Evolutionary conservation across 2,329 filamentous ascomycete genomes (phyloP).

Genomic region (Botryotinia convoluta): DNA sequence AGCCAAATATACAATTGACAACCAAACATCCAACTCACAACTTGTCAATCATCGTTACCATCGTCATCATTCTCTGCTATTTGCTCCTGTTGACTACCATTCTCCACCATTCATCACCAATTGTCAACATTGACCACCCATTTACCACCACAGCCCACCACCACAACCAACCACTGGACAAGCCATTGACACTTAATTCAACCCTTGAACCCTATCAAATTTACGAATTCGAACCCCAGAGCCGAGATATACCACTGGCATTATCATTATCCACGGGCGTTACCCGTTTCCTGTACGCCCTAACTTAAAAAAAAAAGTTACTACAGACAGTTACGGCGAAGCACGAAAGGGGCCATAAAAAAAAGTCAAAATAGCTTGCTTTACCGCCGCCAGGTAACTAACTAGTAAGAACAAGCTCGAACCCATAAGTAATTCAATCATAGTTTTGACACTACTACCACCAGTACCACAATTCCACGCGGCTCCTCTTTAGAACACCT

Average conservation of each 20-base stretch:
- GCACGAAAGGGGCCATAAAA: constrained; percentile 2
- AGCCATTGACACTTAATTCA: neutral
- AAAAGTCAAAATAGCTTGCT: constrained; percentile 15
- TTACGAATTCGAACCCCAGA: neutral
- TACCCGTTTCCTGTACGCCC: constrained; percentile 5
- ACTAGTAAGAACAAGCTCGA: constrained; percentile 2
- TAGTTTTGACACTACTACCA: neutral
- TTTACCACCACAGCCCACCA: neutral
- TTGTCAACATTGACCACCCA: neutral
- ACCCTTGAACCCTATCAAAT: constrained; percentile 1
- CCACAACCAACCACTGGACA: neutral
- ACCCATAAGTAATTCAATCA: constrained; percentile 2
- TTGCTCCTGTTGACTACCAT: neutral
- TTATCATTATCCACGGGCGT: neutral
- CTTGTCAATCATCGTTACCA: neutral
- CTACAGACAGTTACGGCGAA: constrained; percentile 4
- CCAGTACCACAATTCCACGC: neutral
- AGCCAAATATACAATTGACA: neutral
- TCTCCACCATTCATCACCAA: neutral
- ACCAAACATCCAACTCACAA: neutral
- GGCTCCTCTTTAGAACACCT: neutral
- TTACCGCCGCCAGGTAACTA: constrained; percentile 16
- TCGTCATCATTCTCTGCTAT: neutral
- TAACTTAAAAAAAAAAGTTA: neutral
- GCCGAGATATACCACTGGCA: constrained; percentile 3